Conservation (phyloP, 2,329 filamentous ascomycete genomes). For the Tolypocladium endophyticum region DNA sequence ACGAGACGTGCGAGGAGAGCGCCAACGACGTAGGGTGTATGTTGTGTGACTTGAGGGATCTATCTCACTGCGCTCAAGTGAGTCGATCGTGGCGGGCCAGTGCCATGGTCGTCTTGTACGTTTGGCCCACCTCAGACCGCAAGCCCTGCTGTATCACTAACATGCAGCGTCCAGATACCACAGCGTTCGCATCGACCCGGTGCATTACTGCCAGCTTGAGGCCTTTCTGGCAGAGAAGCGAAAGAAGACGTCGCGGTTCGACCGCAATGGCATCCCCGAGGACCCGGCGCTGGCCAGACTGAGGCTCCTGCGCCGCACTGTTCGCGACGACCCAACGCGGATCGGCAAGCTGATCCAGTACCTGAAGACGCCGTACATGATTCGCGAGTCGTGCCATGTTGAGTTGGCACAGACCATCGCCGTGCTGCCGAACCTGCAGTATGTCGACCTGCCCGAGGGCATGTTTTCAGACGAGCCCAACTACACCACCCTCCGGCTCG, state of each 20-base stretch:
- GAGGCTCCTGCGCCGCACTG: slow-evolving; percentile 67
- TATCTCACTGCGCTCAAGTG: slow-evolving; percentile 68
- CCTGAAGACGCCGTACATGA: slow-evolving; percentile 90
- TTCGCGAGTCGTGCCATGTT: slow-evolving; percentile 74
- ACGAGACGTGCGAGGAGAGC: slow-evolving; percentile 74
- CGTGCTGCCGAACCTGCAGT: slow-evolving; percentile 73
- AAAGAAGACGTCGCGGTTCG: slow-evolving; percentile 61
- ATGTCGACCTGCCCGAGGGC: slow-evolving; percentile 83
- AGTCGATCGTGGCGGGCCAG: slow-evolving; percentile 59
- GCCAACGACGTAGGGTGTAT: slow-evolving; percentile 73
- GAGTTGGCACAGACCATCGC: slow-evolving; percentile 80
- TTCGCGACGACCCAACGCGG: slow-evolving; percentile 62
- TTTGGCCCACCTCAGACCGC: slow-evolving; percentile 8
- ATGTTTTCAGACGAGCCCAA: slow-evolving; percentile 72
- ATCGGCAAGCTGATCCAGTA: slow-evolving; percentile 63
- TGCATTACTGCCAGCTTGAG: slow-evolving; percentile 90
- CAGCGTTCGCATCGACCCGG: slow-evolving; percentile 83
- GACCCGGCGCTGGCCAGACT: slow-evolving; percentile 70
- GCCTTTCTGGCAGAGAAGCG: slow-evolving; percentile 69
- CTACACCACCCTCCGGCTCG: slow-evolving; percentile 67
- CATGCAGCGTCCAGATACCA: slow-evolving; percentile 50
- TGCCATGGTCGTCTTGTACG: slow-evolving; percentile 50
- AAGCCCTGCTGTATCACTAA: background rate
- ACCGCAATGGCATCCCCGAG: slow-evolving; percentile 68
- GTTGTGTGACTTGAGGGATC: slow-evolving; percentile 85